A percentile compares a stretch with the other conserved stretches of the same genome.
Evolutionary conservation across 805 yeast species (phyloP).

Genomic region (Priceomyces medius): DNA sequence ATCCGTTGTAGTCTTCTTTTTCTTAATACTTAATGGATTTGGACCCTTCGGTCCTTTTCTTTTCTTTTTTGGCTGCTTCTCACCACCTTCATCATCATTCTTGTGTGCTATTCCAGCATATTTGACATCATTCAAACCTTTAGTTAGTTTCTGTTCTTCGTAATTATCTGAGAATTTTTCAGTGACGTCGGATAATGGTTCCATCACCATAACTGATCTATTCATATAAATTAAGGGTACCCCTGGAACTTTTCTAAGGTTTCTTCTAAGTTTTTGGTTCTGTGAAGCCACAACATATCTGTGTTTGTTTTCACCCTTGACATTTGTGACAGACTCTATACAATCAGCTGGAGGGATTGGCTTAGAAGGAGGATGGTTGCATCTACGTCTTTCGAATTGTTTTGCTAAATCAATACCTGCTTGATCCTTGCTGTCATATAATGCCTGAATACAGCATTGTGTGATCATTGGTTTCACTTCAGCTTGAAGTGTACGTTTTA

Average conservation of each 20-base stretch:
- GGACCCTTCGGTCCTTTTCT: slow-evolving; percentile 77
- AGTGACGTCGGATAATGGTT: slow-evolving; percentile 80
- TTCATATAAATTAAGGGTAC: slow-evolving; percentile 86
- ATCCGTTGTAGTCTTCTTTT: slow-evolving; percentile 47
- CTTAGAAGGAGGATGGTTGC: slow-evolving; percentile 72
- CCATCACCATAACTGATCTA: slow-evolving; percentile 93
- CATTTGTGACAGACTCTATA: slow-evolving; percentile 62
- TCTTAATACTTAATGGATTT: slow-evolving; percentile 87
- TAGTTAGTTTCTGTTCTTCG: slow-evolving; percentile 68
- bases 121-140: slow-evolving; percentile 72
- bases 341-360: slow-evolving; percentile 73
- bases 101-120: slow-evolving; percentile 42
- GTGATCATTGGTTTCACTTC: slow-evolving; percentile 89
- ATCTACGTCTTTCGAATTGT: slow-evolving; percentile 84
- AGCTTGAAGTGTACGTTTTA: slow-evolving; percentile 78
- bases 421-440: slow-evolving; percentile 71
- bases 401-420: slow-evolving; percentile 80
- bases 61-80: slow-evolving; percentile 36
- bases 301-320: slow-evolving; percentile 81
- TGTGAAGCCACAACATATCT: slow-evolving; percentile 89
- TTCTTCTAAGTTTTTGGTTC: slow-evolving; percentile 63
- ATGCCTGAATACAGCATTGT: slow-evolving; percentile 88
- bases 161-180: slow-evolving; percentile 32
- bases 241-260: slow-evolving; percentile 78
- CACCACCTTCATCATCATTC: slow-evolving; percentile 14